phyloP scores from a whole-genome alignment of 169 alveolate genomes.

The Plasmodium gaboni region DNA sequence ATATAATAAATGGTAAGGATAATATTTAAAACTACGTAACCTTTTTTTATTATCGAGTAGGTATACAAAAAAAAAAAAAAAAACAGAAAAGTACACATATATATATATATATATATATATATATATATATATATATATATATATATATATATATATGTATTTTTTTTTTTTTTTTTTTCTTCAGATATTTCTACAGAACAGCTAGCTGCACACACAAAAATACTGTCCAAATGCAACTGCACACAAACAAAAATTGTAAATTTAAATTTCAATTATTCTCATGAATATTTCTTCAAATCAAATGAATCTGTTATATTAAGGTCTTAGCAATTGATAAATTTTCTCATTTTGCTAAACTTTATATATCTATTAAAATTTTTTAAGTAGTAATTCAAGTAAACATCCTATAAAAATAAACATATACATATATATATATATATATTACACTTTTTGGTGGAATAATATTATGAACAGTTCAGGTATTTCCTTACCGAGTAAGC shows the following conservation, averaged over 20 bases:
- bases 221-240: constrained; percentile 20
- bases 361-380: constrained; percentile 54
- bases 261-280: neutral
- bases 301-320: constrained; percentile 6
- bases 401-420: constrained; percentile 21
- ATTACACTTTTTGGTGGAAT: neutral
- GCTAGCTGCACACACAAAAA: constrained; percentile 29
- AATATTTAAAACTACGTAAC: constrained; percentile 38
- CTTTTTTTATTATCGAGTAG: constrained; percentile 30
- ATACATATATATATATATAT: neutral
- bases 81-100: neutral
- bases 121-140: neutral
- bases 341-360: constrained; percentile 58
- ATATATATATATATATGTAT: neutral
- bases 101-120: neutral
- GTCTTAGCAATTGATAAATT: constrained; percentile 57
- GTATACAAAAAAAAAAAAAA: neutral
- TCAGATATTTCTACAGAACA: constrained; percentile 7
- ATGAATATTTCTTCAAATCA: constrained; percentile 14
- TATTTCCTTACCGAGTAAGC: constrained; percentile 54
- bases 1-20: constrained; percentile 18
- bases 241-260: constrained; percentile 30
- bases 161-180: constrained; percentile 7
- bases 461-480: neutral
- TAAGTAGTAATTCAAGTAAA: constrained; percentile 51